Conservation (phyloP, 192 early-diverging fungal genomes). For the Tieghemiomyces parasiticus region DNA sequence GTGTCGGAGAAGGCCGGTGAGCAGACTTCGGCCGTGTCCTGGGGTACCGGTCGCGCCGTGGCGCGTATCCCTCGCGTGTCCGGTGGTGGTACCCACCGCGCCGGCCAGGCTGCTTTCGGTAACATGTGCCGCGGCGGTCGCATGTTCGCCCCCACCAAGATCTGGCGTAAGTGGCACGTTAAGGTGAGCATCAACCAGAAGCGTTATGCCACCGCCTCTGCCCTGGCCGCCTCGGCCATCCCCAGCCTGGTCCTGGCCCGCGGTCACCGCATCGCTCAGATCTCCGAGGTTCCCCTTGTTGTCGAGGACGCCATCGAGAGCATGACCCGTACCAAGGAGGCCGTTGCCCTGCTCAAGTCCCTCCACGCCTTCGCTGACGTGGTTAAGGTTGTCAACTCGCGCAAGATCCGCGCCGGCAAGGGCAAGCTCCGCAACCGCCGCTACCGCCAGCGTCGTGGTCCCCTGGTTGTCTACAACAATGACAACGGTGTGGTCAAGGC, state of each 20-base stretch:
- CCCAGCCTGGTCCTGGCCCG: constrained; percentile 86
- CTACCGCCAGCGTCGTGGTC: constrained; percentile 90
- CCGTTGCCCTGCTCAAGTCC: constrained; percentile 76
- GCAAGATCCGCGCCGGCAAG: constrained; percentile 91
- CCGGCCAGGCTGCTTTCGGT: constrained; percentile 97
- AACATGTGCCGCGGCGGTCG: constrained; percentile 99
- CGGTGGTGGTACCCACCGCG: constrained; percentile 90
- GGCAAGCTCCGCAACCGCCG: constrained; percentile 96
- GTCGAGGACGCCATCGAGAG: constrained; percentile 64
- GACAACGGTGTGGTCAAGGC: constrained; percentile 88
- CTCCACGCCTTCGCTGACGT: constrained; percentile 90
- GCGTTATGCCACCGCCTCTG: constrained; percentile 92
- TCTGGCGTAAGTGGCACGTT: constrained; percentile 99
- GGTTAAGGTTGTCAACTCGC: constrained; percentile 84
- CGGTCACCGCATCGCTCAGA: constrained; percentile 87
- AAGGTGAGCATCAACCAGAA: constrained; percentile 98
- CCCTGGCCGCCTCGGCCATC: constrained; percentile 87
- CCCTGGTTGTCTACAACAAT: constrained; percentile 88
- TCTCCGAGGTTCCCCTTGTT: constrained; percentile 91
- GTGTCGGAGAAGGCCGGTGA: constrained; percentile 93
- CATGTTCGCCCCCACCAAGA: constrained; percentile 99
- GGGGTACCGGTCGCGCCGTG: constrained; percentile 97
- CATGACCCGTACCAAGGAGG: constrained; percentile 84
- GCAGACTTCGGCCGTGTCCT: constrained; percentile 95
- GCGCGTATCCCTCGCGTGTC: constrained; percentile 98